Conservation (phyloP, 495 filamentous ascomycete species). For the Aspergillus sparsus region DNA sequence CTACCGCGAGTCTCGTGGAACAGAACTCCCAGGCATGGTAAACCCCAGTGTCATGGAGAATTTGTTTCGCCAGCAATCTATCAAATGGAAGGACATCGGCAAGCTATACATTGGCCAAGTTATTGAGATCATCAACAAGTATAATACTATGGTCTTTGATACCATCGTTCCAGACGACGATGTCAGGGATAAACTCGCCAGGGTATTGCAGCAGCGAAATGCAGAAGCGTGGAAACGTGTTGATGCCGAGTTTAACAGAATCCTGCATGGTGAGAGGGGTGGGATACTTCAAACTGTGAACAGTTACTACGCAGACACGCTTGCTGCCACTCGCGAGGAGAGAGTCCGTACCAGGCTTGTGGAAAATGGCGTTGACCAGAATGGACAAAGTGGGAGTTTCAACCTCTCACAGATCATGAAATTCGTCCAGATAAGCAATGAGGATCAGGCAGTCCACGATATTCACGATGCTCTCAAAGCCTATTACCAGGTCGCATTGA, state of each 20-base stretch:
- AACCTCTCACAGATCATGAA: neutral
- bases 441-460: conserved; percentile 37
- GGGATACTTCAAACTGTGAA: conserved; percentile 41
- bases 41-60: conserved; percentile 36
- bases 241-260: neutral
- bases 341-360: conserved; percentile 15
- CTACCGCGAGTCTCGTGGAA: conserved; percentile 36
- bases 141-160: conserved; percentile 1
- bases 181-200: conserved; percentile 6
- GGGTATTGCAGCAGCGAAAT: neutral
- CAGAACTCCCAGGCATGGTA: conserved; percentile 41
- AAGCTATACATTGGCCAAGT: conserved; percentile 26
- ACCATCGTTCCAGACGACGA: conserved; percentile 15
- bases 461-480: conserved; percentile 44
- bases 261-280: conserved; percentile 37
- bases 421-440: conserved; percentile 25
- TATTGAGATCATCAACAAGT: conserved; percentile 8
- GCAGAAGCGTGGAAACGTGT: neutral
- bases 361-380: neutral
- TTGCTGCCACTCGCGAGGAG: conserved; percentile 29
- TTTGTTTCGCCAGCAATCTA: conserved; percentile 38
- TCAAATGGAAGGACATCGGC: conserved; percentile 35
- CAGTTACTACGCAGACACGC: conserved; percentile 34
- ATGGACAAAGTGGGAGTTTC: too few relatives aligned
- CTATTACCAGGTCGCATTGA: conserved; percentile 41